Percentiles rank a stretch among this genome's conserved stretches.
Evolutionary conservation across 768 basidiomycete genomes (phyloP).

Genomic region (Roridomyces roridus): DNA sequence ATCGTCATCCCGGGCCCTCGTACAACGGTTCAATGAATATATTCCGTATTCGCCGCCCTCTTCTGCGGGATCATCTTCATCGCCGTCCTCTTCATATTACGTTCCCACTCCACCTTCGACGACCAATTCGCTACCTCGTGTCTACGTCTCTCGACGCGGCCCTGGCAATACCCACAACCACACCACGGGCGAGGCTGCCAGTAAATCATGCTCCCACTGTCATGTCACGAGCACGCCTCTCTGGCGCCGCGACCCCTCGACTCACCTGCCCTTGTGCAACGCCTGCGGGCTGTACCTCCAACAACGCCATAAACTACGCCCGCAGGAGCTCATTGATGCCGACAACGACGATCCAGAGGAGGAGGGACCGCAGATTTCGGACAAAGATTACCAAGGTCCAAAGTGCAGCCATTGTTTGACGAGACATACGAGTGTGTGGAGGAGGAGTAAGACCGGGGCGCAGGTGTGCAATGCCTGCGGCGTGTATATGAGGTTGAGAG

Average conservation of each 20-base stretch:
- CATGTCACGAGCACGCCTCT: constrained; percentile 20
- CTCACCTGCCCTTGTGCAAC: constrained; percentile 19
- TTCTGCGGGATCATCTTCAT: too few species aligned
- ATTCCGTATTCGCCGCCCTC: too few species aligned
- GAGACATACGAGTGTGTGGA: constrained; percentile 18
- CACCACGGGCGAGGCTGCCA: too few species aligned
- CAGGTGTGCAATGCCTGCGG: constrained; percentile 24
- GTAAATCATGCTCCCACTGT: constrained; percentile 19
- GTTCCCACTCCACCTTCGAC: too few species aligned
- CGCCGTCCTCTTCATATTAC: too few species aligned
- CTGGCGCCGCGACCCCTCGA: constrained; percentile 19
- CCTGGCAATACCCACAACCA: too few species aligned
- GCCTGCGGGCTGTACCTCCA: constrained; percentile 22
- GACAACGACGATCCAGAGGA: constrained; percentile 13
- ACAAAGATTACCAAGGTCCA: constrained; percentile 16
- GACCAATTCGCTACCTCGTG: too few species aligned
- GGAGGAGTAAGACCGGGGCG: constrained; percentile 13
- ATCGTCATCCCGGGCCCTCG: too few species aligned
- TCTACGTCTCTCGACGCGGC: too few species aligned
- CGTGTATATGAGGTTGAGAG: constrained; percentile 12
- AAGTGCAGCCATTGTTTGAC: constrained; percentile 18
- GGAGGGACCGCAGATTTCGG: constrained; percentile 11
- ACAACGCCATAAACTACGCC: constrained; percentile 19
- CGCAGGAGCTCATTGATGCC: constrained; percentile 22
- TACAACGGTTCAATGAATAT: too few species aligned